These are phyloP conservation scores for Cladorrhinum sp. DNA, from an alignment of 2,329 filamentous ascomycete species.

Conservation along the genomic window DNA sequence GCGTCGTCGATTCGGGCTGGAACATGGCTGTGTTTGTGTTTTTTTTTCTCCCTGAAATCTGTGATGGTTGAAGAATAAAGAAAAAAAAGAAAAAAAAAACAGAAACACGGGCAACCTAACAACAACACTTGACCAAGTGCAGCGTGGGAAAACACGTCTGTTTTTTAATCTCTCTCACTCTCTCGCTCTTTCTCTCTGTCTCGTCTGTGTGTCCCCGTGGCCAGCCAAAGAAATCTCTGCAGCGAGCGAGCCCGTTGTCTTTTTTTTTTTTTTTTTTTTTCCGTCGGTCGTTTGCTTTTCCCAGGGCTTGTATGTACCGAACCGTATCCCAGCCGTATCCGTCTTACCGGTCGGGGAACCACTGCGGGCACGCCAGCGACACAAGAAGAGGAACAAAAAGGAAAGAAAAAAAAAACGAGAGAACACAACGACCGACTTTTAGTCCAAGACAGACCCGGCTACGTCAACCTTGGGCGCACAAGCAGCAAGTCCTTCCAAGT, in stretches of 20 bases:
- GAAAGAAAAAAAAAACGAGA: not conserved
- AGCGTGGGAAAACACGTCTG: constrained; percentile 8
- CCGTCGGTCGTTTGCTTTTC: constrained; percentile 3
- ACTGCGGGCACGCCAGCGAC: constrained; percentile 15
- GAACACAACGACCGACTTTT: constrained; percentile 24
- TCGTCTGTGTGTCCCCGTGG: not conserved
- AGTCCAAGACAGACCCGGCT: constrained; percentile 12
- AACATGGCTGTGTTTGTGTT: constrained; percentile 45
- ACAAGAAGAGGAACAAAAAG: constrained; percentile 4
- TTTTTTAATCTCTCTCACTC: not conserved
- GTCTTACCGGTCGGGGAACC: constrained; percentile 22
- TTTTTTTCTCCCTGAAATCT: too few species aligned
- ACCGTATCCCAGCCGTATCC: constrained; percentile 17
- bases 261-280: too few species aligned
- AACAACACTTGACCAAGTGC: constrained; percentile 6
- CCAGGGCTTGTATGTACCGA: constrained; percentile 15
- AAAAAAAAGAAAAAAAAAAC: not conserved
- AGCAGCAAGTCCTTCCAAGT: constrained; percentile 2
- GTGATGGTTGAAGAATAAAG: not conserved
- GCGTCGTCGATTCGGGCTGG: constrained; percentile 51
- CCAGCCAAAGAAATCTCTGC: not conserved
- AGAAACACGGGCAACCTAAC: not conserved
- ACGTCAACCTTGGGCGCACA: constrained; percentile 15
- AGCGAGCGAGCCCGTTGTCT: not conserved
- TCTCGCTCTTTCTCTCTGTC: not conserved